Evolutionary conservation across 2,329 filamentous ascomycete genomes (phyloP).

Genomic region (Trichoderma atrobrunneum): DNA sequence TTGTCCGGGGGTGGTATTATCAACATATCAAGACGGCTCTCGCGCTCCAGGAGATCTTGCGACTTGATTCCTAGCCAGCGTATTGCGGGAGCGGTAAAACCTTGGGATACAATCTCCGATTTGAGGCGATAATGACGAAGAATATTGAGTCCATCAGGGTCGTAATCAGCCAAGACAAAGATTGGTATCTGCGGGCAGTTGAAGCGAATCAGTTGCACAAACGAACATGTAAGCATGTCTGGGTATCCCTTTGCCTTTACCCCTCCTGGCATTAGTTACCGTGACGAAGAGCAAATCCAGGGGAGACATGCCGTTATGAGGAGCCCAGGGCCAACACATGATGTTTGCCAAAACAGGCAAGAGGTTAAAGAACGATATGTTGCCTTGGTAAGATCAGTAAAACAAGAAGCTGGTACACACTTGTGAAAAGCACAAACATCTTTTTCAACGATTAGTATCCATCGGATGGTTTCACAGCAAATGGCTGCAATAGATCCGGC

Average conservation of each 20-base stretch:
- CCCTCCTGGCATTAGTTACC: background rate
- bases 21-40: background rate
- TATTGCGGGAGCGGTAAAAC: constrained; percentile 52
- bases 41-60: constrained; percentile 36
- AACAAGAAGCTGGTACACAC: accelerated
- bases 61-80: constrained; percentile 63
- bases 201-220: constrained; percentile 55
- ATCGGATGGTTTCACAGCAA: constrained; percentile 49
- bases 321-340: constrained; percentile 54
- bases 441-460: constrained; percentile 76
- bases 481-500: constrained; percentile 48
- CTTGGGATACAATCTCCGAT: constrained; percentile 60
- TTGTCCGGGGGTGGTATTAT: background rate
- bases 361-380: constrained; percentile 67
- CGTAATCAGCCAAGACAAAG: constrained; percentile 67
- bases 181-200: constrained; percentile 53
- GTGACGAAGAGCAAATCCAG: too few relatives aligned
- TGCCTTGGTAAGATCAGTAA: constrained; percentile 50
- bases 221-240: constrained; percentile 66
- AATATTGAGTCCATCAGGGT: constrained; percentile 74
- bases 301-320: constrained; percentile 58
- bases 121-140: constrained; percentile 71
- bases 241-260: constrained; percentile 76
- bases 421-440: constrained; percentile 50
- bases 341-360: constrained; percentile 52